Conservation (phyloP, 2,329 filamentous ascomycete species). For the Eurotiales sp. region DNA sequence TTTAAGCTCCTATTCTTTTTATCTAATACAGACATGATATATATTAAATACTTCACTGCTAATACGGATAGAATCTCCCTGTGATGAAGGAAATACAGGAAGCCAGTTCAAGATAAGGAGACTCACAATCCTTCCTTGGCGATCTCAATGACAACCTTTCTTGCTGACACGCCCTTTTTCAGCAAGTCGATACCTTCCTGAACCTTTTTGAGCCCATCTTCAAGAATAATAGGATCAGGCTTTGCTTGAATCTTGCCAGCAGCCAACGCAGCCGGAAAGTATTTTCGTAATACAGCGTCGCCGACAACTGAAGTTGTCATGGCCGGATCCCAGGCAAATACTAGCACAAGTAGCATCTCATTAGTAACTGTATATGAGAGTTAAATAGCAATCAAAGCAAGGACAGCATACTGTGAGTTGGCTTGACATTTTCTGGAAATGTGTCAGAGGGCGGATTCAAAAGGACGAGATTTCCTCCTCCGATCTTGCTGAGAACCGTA, state of each 20-base stretch:
- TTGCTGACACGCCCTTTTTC: constrained; percentile 36
- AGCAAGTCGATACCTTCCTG: constrained; percentile 35
- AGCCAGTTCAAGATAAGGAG: too few relatives aligned
- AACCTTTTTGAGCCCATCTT: constrained; percentile 34
- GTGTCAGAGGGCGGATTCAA: background rate
- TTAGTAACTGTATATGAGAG: background rate
- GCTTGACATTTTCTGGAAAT: constrained; percentile 6
- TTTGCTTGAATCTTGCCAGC: constrained; percentile 25
- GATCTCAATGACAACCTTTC: constrained; percentile 35
- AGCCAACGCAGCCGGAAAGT: constrained; percentile 26
- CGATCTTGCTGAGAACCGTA: background rate
- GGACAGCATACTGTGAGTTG: background rate
- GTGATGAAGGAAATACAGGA: too few relatives aligned
- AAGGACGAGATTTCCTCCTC: constrained; percentile 2
- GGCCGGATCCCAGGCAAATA: background rate
- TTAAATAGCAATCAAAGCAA: background rate
- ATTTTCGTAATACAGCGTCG: constrained; percentile 24
- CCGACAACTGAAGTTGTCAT: constrained; percentile 18
- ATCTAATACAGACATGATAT: too few relatives aligned
- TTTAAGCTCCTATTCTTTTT: too few relatives aligned
- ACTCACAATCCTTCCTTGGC: background rate
- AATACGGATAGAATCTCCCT: too few relatives aligned
- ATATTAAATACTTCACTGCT: too few relatives aligned
- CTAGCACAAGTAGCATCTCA: background rate
- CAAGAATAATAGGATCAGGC: constrained; percentile 36